Conservation (phyloP, 2,329 filamentous ascomycete genomes). For the Colletotrichum magnum region DNA sequence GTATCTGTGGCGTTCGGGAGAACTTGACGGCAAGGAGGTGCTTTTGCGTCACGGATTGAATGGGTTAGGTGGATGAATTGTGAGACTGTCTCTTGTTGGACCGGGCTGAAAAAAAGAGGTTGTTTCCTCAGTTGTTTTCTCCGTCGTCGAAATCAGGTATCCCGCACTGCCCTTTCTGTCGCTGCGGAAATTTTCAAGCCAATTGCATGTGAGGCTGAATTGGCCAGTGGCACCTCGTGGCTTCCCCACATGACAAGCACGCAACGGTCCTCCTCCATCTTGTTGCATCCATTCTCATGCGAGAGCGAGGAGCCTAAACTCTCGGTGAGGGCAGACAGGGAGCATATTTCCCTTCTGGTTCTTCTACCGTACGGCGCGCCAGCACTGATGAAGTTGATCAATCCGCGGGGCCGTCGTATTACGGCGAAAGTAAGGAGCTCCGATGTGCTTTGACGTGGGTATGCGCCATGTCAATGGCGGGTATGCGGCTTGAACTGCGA, state of each 20-base stretch:
- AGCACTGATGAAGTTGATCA: no score
- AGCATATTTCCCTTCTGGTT: no score
- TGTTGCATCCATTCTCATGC: neutral
- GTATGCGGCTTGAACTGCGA: conserved; percentile 2
- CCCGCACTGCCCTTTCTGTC: neutral
- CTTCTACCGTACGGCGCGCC: no score
- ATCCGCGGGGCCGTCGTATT: no score
- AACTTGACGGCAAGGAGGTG: no score
- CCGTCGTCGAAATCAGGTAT: conserved; percentile 1
- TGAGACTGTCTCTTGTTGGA: neutral
- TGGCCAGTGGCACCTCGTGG: conserved; percentile 25
- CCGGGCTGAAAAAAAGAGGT: neutral
- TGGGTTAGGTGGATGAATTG: neutral
- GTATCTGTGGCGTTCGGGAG: no score
- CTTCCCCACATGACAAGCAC: conserved; percentile 38
- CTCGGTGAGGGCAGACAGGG: neutral
- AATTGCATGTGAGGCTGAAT: conserved; percentile 36
- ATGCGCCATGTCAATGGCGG: neutral
- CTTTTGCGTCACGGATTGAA: no score
- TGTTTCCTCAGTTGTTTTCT: neutral
- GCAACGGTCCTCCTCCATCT: conserved; percentile 8
- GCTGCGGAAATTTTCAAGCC: conserved; percentile 34
- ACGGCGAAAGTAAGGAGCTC: no score
- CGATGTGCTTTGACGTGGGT: no score
- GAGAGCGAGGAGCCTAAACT: conserved; percentile 3